Evolutionary conservation across 768 basidiomycete genomes (phyloP), one percentile per base, ranked within the genome.

Genomic region (Mycena crocata): DNA sequence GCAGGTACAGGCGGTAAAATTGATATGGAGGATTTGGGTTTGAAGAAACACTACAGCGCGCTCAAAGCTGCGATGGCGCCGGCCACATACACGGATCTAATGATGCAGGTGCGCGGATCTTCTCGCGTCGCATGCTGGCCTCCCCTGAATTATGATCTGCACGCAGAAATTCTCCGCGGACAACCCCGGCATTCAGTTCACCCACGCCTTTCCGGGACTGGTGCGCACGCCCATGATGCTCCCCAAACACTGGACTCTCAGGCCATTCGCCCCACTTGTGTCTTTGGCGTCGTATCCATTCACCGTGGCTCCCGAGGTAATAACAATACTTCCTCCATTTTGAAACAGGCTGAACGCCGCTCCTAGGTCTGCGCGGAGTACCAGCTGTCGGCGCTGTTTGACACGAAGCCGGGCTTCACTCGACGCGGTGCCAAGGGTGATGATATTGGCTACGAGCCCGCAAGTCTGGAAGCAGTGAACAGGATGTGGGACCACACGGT

Each of bases 131-230:
- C 21, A 8, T 13, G 30, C n/a, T n/a, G 49, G 24, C 32, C 30
- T 6, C 32, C 32, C 19, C 31, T 51, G 24, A 37, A 52, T 52
- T 19, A 21, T 34, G 32, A 52, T 37, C 23, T 26, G 1, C 51
- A 26, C 10, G 15, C 54, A 83, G 81, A 72, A 73, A 59, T 79
- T 81, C 51, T 71, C 81, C 1, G 62, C 74, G 4, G 74, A 72
- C 23, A 70, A 81, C 46, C 80, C 79, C 3, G 65, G 50, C 24
- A 44, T 82, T 37, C 72, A 76, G 6, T 82, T 84, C 73, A 72
- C 76, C 0, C 83, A 83, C 65, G 72, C 72, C 1, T 71, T 70
- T 51, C 83, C 83, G 0, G 83, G 83, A 15, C 45, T 74, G 17
- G 81, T 83, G 10, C 73, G 74, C 39, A 82, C 83, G 12, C 57